Percentiles rank a stretch among this genome's conserved stretches.
These are phyloP conservation scores for Somion occarium DNA, from an alignment of 1,284 basidiomycete species.

Conservation along the genomic window DNA sequence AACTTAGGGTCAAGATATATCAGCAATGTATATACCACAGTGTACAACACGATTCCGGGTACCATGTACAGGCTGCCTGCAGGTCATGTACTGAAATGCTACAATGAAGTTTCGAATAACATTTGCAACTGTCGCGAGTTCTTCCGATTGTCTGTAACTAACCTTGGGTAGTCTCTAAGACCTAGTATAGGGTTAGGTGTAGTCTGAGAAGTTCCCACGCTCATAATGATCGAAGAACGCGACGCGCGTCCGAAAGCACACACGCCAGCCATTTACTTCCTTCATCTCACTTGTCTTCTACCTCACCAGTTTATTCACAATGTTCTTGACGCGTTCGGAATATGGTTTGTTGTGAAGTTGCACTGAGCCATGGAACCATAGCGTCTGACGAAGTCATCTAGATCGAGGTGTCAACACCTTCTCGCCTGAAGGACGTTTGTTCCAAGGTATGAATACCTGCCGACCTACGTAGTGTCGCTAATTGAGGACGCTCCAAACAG, in stretches of 20 bases:
- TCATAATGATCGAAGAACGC: constrained; percentile 4
- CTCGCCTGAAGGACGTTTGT: constrained; percentile 93
- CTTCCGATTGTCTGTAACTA: no score
- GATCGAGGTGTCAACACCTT: constrained; percentile 99
- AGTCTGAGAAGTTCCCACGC: no score
- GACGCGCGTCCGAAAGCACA: constrained; percentile 10
- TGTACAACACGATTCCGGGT: no score
- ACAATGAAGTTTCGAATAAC: no score
- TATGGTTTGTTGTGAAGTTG: constrained; percentile 51
- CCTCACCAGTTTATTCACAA: constrained; percentile 23
- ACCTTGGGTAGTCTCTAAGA: no score
- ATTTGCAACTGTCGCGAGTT: no score
- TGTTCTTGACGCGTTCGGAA: constrained; percentile 94
- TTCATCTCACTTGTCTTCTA: background rate
- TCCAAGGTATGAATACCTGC: constrained; percentile 89
- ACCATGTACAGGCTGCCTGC: no score
- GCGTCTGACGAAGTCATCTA: constrained; percentile 24
- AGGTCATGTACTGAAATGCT: no score
- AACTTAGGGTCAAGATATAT: no score
- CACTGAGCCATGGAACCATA: background rate
- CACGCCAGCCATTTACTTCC: constrained; percentile 2
- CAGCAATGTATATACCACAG: no score
- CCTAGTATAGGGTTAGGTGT: no score
- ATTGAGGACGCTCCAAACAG: no score
- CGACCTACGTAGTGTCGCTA: constrained; percentile 11